Conservation (phyloP, 2,329 filamentous ascomycete species). For the Graphium sp. region DNA sequence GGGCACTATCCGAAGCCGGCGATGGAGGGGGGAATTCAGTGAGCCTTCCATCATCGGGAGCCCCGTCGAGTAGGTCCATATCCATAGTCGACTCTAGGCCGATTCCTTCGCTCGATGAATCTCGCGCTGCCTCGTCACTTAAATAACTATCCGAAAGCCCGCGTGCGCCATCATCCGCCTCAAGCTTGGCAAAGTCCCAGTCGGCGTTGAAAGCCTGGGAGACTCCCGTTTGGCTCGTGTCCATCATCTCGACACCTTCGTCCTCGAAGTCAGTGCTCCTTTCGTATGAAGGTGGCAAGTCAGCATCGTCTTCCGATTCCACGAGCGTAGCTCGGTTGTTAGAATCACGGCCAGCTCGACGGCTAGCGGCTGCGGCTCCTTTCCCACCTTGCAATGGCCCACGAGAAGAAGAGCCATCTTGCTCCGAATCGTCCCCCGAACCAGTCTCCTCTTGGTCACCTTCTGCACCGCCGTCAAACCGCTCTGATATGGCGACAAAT, state of each 20-base stretch:
- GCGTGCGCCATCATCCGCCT: conserved; percentile 13
- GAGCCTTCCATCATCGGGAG: too few species aligned
- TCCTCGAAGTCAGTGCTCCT: conserved; percentile 35
- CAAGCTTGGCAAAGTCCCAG: conserved; percentile 30
- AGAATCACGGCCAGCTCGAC: conserved; percentile 39
- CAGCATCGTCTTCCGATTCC: conserved; percentile 22
- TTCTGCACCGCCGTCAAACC: conserved; percentile 35
- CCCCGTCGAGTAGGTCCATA: too few species aligned
- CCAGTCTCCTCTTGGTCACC: conserved; percentile 24
- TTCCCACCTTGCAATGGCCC: conserved; percentile 79
- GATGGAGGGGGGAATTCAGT: too few species aligned
- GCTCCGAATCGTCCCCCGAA: conserved; percentile 71
- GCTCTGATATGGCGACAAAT: conserved; percentile 53
- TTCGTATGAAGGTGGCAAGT: conserved; percentile 17
- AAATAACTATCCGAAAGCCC: conserved; percentile 17
- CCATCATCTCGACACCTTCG: conserved; percentile 24
- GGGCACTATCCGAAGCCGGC: too few species aligned
- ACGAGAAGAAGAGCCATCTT: conserved; percentile 66
- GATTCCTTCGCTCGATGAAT: conserved; percentile 19
- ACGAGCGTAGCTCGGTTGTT: too few species aligned
- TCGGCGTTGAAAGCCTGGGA: conserved; percentile 15
- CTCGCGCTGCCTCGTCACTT: conserved; percentile 25
- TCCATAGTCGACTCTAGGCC: conserved; percentile 7
- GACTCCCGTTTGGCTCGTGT: conserved; percentile 11
- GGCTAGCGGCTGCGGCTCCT: conserved; percentile 63